Conservation (phyloP, 176 grass and related monocot genomes). For the Carex scoparia region DNA sequence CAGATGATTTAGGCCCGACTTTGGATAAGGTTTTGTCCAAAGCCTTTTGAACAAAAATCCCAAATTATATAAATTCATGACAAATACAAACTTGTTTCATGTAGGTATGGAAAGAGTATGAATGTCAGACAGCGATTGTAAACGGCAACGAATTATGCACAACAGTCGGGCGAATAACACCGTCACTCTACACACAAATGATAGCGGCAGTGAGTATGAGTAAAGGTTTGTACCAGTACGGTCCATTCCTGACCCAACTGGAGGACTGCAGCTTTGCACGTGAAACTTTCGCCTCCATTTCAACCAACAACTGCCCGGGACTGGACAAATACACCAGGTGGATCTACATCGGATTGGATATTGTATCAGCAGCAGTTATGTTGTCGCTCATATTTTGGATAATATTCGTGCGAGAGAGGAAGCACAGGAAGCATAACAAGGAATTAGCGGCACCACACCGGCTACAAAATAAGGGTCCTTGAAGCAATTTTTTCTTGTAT, state of each 20-base stretch:
- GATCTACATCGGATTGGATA: constrained; percentile 35
- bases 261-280: constrained; percentile 82
- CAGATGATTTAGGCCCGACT: no score
- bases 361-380: constrained; percentile 34
- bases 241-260: constrained; percentile 67
- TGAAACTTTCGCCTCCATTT: constrained; percentile 33
- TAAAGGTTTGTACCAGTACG: constrained; percentile 54
- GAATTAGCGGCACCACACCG: not conserved
- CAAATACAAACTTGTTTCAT: not conserved
- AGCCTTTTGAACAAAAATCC: no score
- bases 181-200: constrained; percentile 67
- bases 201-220: constrained; percentile 50
- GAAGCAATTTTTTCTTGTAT: constrained; percentile 3
- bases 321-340: constrained; percentile 31
- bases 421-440: constrained; percentile 31
- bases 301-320: constrained; percentile 31
- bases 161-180: constrained; percentile 55
- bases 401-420: constrained; percentile 31
- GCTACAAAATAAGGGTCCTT: constrained; percentile 17
- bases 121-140: constrained; percentile 31
- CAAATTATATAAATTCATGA: not conserved
- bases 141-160: constrained; percentile 49
- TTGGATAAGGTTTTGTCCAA: no score
- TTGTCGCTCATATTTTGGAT: constrained; percentile 48
- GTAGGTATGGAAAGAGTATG: constrained; percentile 57